A percentile compares a stretch with the other conserved stretches of the same genome.
These are phyloP conservation scores for Dendrocalamus sinicus DNA, from an alignment of 176 grass and related monocot genomes.

Conservation along the genomic window DNA sequence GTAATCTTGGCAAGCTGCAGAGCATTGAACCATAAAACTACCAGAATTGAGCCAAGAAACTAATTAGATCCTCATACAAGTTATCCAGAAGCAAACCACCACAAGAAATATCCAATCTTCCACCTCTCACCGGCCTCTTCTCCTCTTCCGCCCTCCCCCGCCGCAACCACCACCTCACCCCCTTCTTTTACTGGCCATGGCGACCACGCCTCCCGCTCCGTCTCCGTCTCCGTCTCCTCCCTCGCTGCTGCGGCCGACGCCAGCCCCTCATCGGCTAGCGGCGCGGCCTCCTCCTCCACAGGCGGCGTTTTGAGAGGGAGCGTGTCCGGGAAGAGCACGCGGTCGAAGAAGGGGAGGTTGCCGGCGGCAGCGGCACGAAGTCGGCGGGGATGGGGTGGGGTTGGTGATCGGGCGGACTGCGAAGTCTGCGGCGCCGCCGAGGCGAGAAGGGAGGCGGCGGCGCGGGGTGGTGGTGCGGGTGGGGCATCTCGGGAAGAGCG, in stretches of 20 bases:
- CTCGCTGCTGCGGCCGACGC: constrained; percentile 23
- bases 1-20: too few species aligned
- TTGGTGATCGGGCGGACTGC: constrained; percentile 34
- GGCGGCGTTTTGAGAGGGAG: constrained; percentile 26
- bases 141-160: too few species aligned
- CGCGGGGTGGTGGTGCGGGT: constrained; percentile 29
- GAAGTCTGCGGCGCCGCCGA: constrained; percentile 42
- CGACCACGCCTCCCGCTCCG: constrained; percentile 79
- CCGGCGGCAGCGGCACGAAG: constrained; percentile 36
- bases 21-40: too few species aligned
- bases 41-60: too few species aligned
- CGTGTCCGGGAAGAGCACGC: constrained; percentile 48
- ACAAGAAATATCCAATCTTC: too few species aligned
- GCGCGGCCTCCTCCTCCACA: constrained; percentile 11
- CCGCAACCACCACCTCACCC: too few species aligned
- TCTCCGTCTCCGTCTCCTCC: constrained; percentile 66
- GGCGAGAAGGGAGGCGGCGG: constrained; percentile 34
- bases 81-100: too few species aligned
- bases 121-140: too few species aligned
- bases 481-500: constrained; percentile 55
- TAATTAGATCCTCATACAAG: too few species aligned
- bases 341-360: constrained; percentile 56
- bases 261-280: constrained; percentile 25
- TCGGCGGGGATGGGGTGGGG: constrained; percentile 34
- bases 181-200: too few species aligned